Conservation (phyloP, 257 asterid species). For the Thymus mandschuricus region DNA sequence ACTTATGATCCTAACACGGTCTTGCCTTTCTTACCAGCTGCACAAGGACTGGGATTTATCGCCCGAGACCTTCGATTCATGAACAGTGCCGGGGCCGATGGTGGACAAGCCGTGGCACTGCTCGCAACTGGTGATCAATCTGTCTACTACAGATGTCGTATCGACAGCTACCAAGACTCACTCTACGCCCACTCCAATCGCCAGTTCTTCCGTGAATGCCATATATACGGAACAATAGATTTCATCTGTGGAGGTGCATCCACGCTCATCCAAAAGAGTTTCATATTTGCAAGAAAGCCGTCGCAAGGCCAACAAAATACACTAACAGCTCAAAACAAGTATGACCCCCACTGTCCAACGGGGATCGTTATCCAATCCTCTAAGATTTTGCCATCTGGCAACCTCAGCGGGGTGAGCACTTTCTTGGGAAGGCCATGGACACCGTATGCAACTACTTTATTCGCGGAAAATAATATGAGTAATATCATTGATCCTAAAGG, state of each 20-base stretch:
- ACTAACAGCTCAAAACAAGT: conserved; percentile 38
- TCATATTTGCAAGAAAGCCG: conserved; percentile 36
- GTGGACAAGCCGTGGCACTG: conserved; percentile 47
- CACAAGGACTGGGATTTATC: conserved; percentile 45
- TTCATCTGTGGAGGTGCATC: conserved; percentile 50
- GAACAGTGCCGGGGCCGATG: conserved; percentile 47
- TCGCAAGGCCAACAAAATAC: conserved; percentile 26
- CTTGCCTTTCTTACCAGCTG: conserved; percentile 29
- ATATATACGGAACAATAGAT: conserved; percentile 43
- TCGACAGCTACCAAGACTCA: conserved; percentile 49
- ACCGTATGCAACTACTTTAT: conserved; percentile 26
- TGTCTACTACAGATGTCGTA: conserved; percentile 38
- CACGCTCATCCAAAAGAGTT: conserved; percentile 40
- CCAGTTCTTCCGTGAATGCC: conserved; percentile 44
- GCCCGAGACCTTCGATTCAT: conserved; percentile 42
- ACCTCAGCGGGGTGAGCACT: conserved; percentile 27
- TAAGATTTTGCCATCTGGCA: conserved; percentile 24
- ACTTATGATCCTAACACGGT: neutral
- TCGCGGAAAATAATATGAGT: conserved; percentile 23
- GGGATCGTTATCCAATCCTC: conserved; percentile 40
- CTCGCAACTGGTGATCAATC: conserved; percentile 37
- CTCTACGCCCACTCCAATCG: conserved; percentile 35
- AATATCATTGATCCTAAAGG: conserved; percentile 33
- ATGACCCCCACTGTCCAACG: neutral
- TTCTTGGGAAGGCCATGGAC: conserved; percentile 49